These are phyloP conservation scores for Aquanectria penicillioides DNA, from an alignment of 2,329 filamentous ascomycete genomes.

Conservation along the genomic window DNA sequence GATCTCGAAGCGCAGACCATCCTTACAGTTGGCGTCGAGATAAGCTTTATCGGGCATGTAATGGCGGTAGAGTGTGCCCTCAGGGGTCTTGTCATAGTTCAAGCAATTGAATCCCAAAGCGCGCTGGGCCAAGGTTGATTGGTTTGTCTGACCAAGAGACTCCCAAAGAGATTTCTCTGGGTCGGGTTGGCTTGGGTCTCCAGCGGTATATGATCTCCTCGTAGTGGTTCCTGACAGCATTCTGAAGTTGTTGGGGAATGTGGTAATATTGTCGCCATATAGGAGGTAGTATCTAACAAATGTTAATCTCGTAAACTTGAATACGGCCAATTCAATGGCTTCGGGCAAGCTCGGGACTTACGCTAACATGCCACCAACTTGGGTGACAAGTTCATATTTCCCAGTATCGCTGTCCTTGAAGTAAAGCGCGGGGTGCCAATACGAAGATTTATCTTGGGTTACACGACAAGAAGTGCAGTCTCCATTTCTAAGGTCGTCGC, in stretches of 20 bases:
- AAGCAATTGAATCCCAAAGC: conserved; percentile 96
- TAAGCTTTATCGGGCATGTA: conserved; percentile 81
- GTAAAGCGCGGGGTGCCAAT: conserved; percentile 85
- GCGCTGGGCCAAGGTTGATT: conserved; percentile 78
- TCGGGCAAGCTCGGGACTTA: conserved; percentile 59
- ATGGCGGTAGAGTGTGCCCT: conserved; percentile 83
- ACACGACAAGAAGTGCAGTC: conserved; percentile 86
- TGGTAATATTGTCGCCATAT: conserved; percentile 69
- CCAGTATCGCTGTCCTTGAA: conserved; percentile 75
- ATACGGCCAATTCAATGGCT: neutral
- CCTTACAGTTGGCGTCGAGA: conserved; percentile 82
- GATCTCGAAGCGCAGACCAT: conserved; percentile 84
- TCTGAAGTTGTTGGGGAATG: conserved; percentile 80
- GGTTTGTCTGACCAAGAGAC: conserved; percentile 68
- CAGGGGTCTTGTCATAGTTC: conserved; percentile 75
- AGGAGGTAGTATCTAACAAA: conserved; percentile 82
- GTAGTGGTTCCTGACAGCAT: conserved; percentile 82
- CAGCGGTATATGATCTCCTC: conserved; percentile 75
- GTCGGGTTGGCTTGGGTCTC: conserved; percentile 72
- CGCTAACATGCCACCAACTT: conserved; percentile 87
- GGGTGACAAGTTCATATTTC: conserved; percentile 73
- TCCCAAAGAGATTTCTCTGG: conserved; percentile 77
- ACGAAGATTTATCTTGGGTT: conserved; percentile 84
- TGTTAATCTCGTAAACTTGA: neutral
- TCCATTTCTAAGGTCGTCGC: conserved; percentile 65